Conservation (phyloP, 2,329 filamentous ascomycete species). For the Fusarium palustre region DNA sequence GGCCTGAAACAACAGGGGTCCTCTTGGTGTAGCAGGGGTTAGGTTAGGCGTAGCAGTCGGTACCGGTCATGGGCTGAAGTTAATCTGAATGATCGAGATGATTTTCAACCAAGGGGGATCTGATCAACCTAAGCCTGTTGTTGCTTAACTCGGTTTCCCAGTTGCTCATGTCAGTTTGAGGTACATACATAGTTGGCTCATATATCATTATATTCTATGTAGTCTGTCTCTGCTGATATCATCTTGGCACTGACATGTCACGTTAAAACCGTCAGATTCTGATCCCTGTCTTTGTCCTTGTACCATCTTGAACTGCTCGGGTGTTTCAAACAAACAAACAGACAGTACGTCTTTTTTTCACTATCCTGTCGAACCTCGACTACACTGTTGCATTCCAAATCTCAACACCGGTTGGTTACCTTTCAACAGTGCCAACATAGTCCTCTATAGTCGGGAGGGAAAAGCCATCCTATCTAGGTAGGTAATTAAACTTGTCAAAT, state of each 20-base stretch:
- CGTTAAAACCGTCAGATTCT: conserved; percentile 12
- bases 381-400: background rate
- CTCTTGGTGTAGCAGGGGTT: conserved; percentile 13
- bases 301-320: conserved; percentile 31
- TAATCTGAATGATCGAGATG: conserved; percentile 21
- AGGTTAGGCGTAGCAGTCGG: background rate
- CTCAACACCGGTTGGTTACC: background rate
- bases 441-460: conserved; percentile 3
- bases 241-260: background rate
- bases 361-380: background rate
- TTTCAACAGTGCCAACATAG: background rate
- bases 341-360: conserved; percentile 9
- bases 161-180: background rate
- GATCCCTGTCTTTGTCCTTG: conserved; percentile 18
- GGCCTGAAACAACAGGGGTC: conserved; percentile 33
- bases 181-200: background rate
- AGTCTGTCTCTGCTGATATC: background rate
- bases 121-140: background rate
- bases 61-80: conserved; percentile 8
- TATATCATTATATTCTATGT: background rate
- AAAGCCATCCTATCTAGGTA: too few species aligned
- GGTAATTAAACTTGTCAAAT: conserved; percentile 12
- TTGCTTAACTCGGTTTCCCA: background rate
- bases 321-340: conserved; percentile 43
- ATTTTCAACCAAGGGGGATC: background rate